Base-by-base conservation (phyloP, 1,284 basidiomycete species). In the Salmacisia buchloeana region DNA sequence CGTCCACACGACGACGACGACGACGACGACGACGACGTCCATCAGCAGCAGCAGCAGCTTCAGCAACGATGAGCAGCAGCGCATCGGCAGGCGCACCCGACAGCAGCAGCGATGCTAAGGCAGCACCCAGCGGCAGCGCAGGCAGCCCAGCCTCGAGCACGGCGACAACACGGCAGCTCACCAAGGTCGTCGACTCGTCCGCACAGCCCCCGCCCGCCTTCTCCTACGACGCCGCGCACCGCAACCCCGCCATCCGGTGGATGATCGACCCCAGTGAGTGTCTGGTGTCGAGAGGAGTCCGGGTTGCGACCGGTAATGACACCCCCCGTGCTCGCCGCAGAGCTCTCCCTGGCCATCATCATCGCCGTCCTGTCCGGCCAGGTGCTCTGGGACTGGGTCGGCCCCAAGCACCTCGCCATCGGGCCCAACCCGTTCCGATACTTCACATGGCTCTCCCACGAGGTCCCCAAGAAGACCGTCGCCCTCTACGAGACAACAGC, bases 401-500 rank as follows among this genome's bases (percentile, higher is more conserved):
- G 84, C 67, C 73, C 87, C 56, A 81, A 84, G 2, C 78, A n/a
- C n/a, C n/a, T n/a, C n/a, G n/a, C 83, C 0, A 83, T 81, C 45
- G 71, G 84, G 7, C 69, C 82, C 34, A 97, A 97, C 77, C 92
- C 91, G 0, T 89, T 97, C 74, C 81, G 83, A 0, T 83, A 85
- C 2, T 78, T 94, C 49, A 84, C 97, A 67, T 87, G 91, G 75
- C 84, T 94, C 61, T 90, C 90, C 6, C 83, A 93, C 73, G 84
- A 80, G 15, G 68, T 82, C 15, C 70, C 76, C 2, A 65, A 69
- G 21, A 71, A 89, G 33, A 83, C 86, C 6, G 82, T 84, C 5
- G 60, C 75, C 15, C 88, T 86, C 72, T 72, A 73, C 58, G 75
- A 78, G 38, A 58, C 76, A 54, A 38, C 27, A 27, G 56, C 63